Base-by-base conservation (phyloP, 371 early-diverging fungal genomes). In the Syncephalastrum monosporum region DNA sequence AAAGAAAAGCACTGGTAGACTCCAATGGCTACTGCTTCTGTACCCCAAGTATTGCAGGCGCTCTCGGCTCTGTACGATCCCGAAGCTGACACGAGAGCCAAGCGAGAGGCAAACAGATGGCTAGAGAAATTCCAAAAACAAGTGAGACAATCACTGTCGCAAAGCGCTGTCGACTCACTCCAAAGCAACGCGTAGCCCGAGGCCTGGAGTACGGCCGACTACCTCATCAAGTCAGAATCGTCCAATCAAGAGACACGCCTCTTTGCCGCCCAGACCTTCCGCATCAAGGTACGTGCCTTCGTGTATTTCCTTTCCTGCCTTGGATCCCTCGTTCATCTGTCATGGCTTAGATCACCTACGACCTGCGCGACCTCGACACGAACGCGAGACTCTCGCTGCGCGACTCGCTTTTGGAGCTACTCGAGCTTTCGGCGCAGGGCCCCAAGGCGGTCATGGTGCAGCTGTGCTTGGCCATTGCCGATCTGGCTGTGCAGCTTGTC, bases 241-340 rank as follows among this genome's bases (percentile, higher is more conserved):
- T 62, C 82, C n/a, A 80, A 80, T 10, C 53, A 67, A 1, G 91
- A 91, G 59, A 81, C 83, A 4, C 85, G 84, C 41, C 63, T 94
- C 8, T 95, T 97, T 84, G 93, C 95, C 3, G 95, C 96, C 3
- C 97, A 97, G 71, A 96, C 96, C 1, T 74, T 98, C 55, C 82
- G 95, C 47, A 87, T 86, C 69, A 98, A 98, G 86, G 91, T 92
- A 65, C 57, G 52, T 7, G 3, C 12, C 38, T 10, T 13, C 19
- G 6, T 29, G 0, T 57, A 21, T 21, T 1, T 21, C n/a, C n/a
- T n/a, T n/a, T n/a, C n/a, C 21, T 21, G 21, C 21, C 21, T 21
- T 21, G 21, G 27, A 41, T 7, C 42, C 44, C 38, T 57, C n/a
- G 24, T 38, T 8, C 38, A 42, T 27, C 19, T 42, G 42, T 25